These are phyloP conservation scores for Eucalyptus pauciflora DNA, from an alignment of 345 rosid species.

Conservation along the genomic window DNA sequence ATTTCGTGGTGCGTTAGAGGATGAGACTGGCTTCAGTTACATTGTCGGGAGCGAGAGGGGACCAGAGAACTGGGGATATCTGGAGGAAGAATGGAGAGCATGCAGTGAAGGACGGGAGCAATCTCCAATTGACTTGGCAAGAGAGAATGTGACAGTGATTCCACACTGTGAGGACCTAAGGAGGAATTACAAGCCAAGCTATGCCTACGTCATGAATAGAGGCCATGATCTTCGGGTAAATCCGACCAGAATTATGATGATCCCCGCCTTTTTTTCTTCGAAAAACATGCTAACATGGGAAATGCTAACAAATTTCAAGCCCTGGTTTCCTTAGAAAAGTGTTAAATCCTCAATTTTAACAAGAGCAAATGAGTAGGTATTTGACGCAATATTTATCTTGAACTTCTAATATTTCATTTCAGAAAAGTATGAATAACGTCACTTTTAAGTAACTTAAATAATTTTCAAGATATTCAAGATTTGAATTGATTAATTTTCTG, in stretches of 20 bases:
- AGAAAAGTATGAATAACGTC: too few relatives aligned
- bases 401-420: too few relatives aligned
- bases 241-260: background rate
- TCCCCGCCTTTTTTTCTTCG: background rate
- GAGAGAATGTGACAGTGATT: background rate
- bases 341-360: background rate
- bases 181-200: conserved; percentile 14
- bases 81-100: conserved; percentile 17
- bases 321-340: background rate
- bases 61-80: conserved; percentile 37
- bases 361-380: too few relatives aligned
- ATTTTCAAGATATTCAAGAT: too few relatives aligned
- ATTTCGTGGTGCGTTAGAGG: conserved; percentile 8
- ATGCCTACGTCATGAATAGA: conserved; percentile 30
- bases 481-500: too few relatives aligned
- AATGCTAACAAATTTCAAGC: background rate
- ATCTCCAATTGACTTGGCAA: conserved; percentile 23
- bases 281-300: background rate
- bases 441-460: too few relatives aligned
- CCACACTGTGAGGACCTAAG: background rate
- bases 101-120: conserved; percentile 22
- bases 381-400: too few relatives aligned
- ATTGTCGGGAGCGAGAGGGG: conserved; percentile 27
- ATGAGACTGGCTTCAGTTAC: conserved; percentile 50
- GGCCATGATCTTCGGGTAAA: conserved; percentile 52